Base-by-base conservation (phyloP, 306 rosid genomes). In the Quercus rubra region DNA sequence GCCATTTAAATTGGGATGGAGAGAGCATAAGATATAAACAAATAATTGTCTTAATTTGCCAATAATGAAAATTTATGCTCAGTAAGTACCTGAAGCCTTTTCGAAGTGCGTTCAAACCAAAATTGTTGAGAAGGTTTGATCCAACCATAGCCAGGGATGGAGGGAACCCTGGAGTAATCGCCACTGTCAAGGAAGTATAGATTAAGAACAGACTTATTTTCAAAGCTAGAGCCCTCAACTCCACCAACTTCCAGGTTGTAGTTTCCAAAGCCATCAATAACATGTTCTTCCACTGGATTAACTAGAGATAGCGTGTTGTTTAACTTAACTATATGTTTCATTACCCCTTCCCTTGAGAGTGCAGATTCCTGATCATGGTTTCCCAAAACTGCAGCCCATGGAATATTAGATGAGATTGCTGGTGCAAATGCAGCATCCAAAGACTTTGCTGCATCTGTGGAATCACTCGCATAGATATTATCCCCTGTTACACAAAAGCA, bases 331-430 rank as follows among this genome's bases (percentile, higher is more conserved):
- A 91, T 85, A 79, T 95, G 83, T 64, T 83, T 89, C 98, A 95
- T 95, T 66, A 95, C 99, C 28, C 96, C 93, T 88, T 84, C 92
- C 85, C 99, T 89, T 6, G 94, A 88, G 58, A 95, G 96, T 64
- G 94, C 77, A 11, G 93, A 91, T 88, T 95, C 90, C 80, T 93
- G 99, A 77, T 95, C 99, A 88, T 95, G 99, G 90, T 95, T 95
- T 51, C 99, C 99, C 86, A 93, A 64, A 71, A 95, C 78, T 77
- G 98, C 98, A 2, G 91, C 91, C 99, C 99, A 95, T 18, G 96
- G 97, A 78, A 90, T 91, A 73, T 89, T 90, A n/a, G 96, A 90
- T 7, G 71, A 82, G 78, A 95, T 90, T 76, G 99, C 99, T 10
- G 97, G 98, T 51, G 90, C 94, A 89, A 90, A 95, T 27, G 98